Evolutionary conservation across 2,329 filamentous ascomycete genomes (phyloP).

Genomic region (Apiospora saccharicola): DNA sequence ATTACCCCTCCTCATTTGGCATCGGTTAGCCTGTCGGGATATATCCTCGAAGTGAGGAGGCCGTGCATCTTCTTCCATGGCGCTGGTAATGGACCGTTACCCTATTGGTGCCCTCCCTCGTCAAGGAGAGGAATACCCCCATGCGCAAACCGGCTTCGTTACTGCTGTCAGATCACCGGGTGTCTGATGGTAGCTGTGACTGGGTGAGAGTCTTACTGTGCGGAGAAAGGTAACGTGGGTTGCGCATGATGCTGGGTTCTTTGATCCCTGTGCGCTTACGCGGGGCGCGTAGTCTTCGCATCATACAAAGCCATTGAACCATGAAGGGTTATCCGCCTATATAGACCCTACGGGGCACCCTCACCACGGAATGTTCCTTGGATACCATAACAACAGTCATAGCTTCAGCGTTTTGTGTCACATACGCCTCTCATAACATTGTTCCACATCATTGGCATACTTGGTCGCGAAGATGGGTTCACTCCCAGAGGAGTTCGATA

Average conservation of each 20-base stretch:
- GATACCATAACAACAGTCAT: not conserved
- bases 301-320: not conserved
- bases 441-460: not conserved
- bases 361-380: too few species aligned
- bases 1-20: not conserved
- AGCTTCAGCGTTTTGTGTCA: slow-evolving; percentile 13
- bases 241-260: not conserved
- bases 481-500: slow-evolving; percentile 80
- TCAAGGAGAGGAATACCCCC: not conserved
- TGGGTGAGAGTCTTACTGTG: not conserved
- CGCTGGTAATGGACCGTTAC: not conserved
- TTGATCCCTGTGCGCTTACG: not conserved
- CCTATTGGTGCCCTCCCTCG: slow-evolving; percentile 7
- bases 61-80: slow-evolving; percentile 9
- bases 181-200: not conserved
- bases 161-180: not conserved
- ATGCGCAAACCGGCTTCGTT: not conserved
- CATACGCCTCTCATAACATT: too few species aligned
- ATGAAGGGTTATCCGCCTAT: not conserved
- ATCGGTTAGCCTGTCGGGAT: not conserved
- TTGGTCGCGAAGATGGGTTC: slow-evolving; percentile 40
- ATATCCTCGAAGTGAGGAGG: slow-evolving; percentile 2
- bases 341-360: not conserved
- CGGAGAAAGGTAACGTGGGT: not conserved
- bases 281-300: not conserved